Conservation (phyloP, 108 stramenopile genomes). For the Cylindrotheca closterium region DNA sequence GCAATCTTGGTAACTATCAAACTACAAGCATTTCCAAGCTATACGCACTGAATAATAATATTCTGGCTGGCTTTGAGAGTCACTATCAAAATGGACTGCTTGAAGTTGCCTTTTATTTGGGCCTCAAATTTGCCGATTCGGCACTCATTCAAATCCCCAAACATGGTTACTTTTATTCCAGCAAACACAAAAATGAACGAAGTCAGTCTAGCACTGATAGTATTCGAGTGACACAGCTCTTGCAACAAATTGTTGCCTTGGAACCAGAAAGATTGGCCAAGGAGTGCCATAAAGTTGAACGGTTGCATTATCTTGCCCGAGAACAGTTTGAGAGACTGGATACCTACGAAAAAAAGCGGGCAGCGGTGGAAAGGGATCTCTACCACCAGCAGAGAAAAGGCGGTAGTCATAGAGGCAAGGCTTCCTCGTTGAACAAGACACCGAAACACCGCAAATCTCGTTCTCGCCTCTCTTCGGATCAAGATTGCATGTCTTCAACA, state of each 20-base stretch:
- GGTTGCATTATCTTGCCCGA: slow-evolving; percentile 26
- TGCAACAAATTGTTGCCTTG: slow-evolving; percentile 43
- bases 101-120: slow-evolving; percentile 46
- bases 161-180: slow-evolving; percentile 53
- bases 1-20: slow-evolving; percentile 19
- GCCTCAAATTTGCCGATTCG: slow-evolving; percentile 61
- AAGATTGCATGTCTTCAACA: slow-evolving; percentile 3
- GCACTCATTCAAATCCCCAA: slow-evolving; percentile 61
- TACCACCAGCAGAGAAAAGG: no score
- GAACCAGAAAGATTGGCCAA: slow-evolving; percentile 7
- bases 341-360: slow-evolving; percentile 22
- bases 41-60: slow-evolving; percentile 41
- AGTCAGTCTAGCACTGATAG: slow-evolving; percentile 39
- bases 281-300: slow-evolving; percentile 18
- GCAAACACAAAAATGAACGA: slow-evolving; percentile 24
- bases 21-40: slow-evolving; percentile 43
- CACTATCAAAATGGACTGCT: slow-evolving; percentile 15
- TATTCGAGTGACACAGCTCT: slow-evolving; percentile 36
- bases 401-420: no score
- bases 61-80: slow-evolving; percentile 39
- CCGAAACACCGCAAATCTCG: neutral
- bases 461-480: neutral
- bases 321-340: slow-evolving; percentile 29
- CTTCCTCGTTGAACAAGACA: no score
- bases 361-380: slow-evolving; percentile 19